A percentile compares a stretch with the other conserved stretches of the same genome.
Conservation (phyloP, 1,284 basidiomycete genomes). For the Malassezia pachydermatis region DNA sequence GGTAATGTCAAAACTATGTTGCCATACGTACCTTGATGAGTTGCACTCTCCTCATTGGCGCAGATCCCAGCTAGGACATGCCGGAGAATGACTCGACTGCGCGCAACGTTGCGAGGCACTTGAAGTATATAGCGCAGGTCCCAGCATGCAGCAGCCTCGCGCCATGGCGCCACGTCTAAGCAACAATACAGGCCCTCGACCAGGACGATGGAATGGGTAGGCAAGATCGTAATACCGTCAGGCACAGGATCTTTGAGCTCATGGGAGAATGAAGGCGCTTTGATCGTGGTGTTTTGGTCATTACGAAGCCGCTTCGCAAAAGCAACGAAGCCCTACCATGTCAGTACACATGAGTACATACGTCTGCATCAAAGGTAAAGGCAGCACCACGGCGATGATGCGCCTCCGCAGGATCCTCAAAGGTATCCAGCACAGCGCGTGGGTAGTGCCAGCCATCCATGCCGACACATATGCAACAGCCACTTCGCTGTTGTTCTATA, state of each 20-base stretch:
- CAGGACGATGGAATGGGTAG: constrained; percentile 63
- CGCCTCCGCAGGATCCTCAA: constrained; percentile 53
- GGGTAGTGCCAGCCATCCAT: constrained; percentile 73
- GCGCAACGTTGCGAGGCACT: constrained; percentile 57
- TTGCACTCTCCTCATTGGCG: constrained; percentile 58
- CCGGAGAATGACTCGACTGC: constrained; percentile 59
- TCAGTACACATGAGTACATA: constrained; percentile 3
- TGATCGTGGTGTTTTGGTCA: not conserved
- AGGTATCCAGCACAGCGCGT: constrained; percentile 56
- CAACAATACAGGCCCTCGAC: constrained; percentile 76
- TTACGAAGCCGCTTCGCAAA: constrained; percentile 22
- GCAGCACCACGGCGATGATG: constrained; percentile 39
- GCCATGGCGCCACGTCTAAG: constrained; percentile 64
- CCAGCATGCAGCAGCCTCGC: constrained; percentile 57
- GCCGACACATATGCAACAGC: constrained; percentile 55
- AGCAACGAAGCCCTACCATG: constrained; percentile 26
- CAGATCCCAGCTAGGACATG: constrained; percentile 68
- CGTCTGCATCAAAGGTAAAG: constrained; percentile 41
- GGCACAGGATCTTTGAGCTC: constrained; percentile 54
- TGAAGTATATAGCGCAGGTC: constrained; percentile 72
- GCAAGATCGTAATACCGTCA: constrained; percentile 54
- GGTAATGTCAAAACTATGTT: constrained; percentile 52
- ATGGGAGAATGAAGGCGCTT: constrained; percentile 59
- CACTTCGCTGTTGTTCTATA: not conserved
- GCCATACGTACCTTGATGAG: constrained; percentile 62